phyloP scores from a whole-genome alignment of 768 basidiomycete genomes.

The Arthromyces matolae region DNA sequence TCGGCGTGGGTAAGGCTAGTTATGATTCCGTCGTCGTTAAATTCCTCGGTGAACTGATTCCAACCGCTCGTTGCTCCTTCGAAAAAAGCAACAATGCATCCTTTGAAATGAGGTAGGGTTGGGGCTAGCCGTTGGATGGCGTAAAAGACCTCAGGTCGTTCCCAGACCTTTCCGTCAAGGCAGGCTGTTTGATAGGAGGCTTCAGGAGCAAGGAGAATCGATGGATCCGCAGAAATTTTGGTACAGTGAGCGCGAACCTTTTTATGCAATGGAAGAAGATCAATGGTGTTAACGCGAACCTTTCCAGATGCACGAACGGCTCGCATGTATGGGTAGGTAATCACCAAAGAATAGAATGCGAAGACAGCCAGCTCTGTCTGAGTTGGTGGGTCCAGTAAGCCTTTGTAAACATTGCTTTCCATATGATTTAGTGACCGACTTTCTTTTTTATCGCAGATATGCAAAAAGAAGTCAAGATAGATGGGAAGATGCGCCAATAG shows the following conservation, averaged over 20 bases:
- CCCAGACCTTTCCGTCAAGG: slow-evolving; percentile 23
- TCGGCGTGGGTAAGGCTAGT: not conserved
- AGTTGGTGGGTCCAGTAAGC: slow-evolving; percentile 22
- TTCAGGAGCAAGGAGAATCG: slow-evolving; percentile 17
- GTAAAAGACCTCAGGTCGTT: slow-evolving; percentile 17
- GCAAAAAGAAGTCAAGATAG: slow-evolving; percentile 24
- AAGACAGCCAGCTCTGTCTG: slow-evolving; percentile 26
- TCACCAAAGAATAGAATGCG: slow-evolving; percentile 18
- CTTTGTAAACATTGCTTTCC: slow-evolving; percentile 28
- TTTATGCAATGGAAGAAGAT: slow-evolving; percentile 22
- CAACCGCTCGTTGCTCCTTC: slow-evolving; percentile 21
- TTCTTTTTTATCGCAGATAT: slow-evolving; percentile 27
- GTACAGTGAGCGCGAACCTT: slow-evolving; percentile 13
- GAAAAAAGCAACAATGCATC: slow-evolving; percentile 21
- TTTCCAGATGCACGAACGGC: slow-evolving; percentile 13
- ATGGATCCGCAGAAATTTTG: slow-evolving; percentile 18
- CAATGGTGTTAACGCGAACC: slow-evolving; percentile 19
- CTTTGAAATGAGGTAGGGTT: slow-evolving; percentile 16
- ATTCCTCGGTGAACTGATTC: slow-evolving; percentile 20
- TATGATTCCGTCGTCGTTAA: slow-evolving; percentile 10
- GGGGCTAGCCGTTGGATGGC: slow-evolving; percentile 7
- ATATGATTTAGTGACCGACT: slow-evolving; percentile 28
- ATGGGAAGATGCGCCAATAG: slow-evolving; percentile 21
- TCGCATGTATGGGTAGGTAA: slow-evolving; percentile 26
- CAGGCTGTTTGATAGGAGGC: slow-evolving; percentile 8